A percentile compares a stretch with the other conserved stretches of the same genome.
Evolutionary conservation across 192 early-diverging fungal species (phyloP).

Genomic region (Gonapodya prolifera): DNA sequence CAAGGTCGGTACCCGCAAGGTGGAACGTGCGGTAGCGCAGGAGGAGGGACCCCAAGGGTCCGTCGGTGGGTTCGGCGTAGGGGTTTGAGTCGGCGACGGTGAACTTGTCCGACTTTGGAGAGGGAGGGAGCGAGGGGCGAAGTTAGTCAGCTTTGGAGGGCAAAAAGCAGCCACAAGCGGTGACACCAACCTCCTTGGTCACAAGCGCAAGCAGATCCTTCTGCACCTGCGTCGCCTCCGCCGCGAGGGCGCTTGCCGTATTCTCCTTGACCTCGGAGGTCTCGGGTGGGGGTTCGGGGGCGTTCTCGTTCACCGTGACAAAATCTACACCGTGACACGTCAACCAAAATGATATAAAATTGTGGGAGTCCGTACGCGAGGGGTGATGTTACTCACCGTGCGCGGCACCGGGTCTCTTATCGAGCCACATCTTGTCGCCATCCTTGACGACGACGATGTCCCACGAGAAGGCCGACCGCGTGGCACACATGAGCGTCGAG

Average conservation of each 20-base stretch:
- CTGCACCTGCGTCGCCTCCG: conserved; percentile 80
- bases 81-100: conserved; percentile 67
- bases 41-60: conserved; percentile 42
- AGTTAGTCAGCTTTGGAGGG: no score
- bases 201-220: conserved; percentile 49
- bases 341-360: no score
- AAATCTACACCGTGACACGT: conserved; percentile 59
- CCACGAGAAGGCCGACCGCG: conserved; percentile 87
- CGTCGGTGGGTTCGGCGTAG: conserved; percentile 21
- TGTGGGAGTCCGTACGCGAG: no score
- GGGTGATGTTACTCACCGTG: conserved; percentile 38
- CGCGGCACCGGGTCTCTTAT: conserved; percentile 76
- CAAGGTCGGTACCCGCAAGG: conserved; percentile 56
- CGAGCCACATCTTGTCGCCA: conserved; percentile 68
- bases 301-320: conserved; percentile 91
- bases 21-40: conserved; percentile 86
- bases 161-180: no score
- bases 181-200: conserved; percentile 65
- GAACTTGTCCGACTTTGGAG: conserved; percentile 34
- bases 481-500: conserved; percentile 82
- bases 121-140: no score
- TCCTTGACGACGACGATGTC: conserved; percentile 85
- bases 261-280: conserved; percentile 64
- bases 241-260: conserved; percentile 66
- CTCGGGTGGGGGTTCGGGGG: conserved; percentile 79